Evolutionary conservation across 768 basidiomycete genomes (phyloP).

Genomic region (Gloeophyllum trabeum): DNA sequence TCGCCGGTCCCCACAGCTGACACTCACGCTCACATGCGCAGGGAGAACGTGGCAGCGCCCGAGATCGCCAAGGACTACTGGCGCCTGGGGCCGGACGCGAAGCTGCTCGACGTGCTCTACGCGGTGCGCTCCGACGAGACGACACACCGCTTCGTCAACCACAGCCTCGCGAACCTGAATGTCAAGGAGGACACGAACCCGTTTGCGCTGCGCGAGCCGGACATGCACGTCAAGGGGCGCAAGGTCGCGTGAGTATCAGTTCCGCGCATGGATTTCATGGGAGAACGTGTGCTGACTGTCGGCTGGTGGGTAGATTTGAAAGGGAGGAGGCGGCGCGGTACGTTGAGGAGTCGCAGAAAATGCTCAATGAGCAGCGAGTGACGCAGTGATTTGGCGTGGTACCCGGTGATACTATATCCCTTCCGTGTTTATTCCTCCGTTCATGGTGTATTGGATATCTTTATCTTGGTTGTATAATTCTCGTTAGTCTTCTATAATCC

Average conservation of each 20-base stretch:
- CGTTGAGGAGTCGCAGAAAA: slow-evolving; percentile 49
- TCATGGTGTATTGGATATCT: too few species aligned
- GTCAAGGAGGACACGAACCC: slow-evolving; percentile 75
- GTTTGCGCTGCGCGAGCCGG: slow-evolving; percentile 80
- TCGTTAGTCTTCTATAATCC: too few species aligned
- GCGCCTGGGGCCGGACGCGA: slow-evolving; percentile 64
- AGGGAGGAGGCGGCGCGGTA: slow-evolving; percentile 56
- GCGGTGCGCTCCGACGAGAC: slow-evolving; percentile 91
- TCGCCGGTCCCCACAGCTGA: background rate
- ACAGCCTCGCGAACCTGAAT: slow-evolving; percentile 84
- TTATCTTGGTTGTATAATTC: too few species aligned
- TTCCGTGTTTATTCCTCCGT: too few species aligned
- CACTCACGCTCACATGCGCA: slow-evolving; percentile 11
- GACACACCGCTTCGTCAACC: slow-evolving; percentile 92
- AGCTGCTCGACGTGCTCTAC: slow-evolving; percentile 79
- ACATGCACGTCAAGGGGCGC: slow-evolving; percentile 74
- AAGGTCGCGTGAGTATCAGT: slow-evolving; percentile 56
- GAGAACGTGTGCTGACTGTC: too few species aligned
- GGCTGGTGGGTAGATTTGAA: slow-evolving; percentile 58
- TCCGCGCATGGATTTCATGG: too few species aligned
- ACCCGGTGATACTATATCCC: too few species aligned
- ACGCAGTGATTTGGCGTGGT: too few species aligned
- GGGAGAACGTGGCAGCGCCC: slow-evolving; percentile 66
- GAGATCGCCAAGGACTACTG: slow-evolving; percentile 94
- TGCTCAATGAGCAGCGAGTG: too few species aligned